phyloP scores from a whole-genome alignment of 169 alveolate species.

The Babesia bovis region DNA sequence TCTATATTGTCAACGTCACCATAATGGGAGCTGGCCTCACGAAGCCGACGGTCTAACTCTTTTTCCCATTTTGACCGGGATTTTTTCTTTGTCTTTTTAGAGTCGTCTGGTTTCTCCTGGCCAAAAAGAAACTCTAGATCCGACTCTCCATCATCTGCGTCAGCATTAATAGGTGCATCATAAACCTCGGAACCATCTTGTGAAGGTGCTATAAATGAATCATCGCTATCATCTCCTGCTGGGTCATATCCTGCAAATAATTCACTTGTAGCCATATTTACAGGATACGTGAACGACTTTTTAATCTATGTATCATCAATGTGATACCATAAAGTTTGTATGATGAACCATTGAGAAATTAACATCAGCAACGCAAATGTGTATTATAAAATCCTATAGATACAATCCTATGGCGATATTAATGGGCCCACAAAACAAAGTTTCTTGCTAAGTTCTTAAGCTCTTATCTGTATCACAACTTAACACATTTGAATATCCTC shows the following conservation, averaged over 20 bases:
- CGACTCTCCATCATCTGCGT: constrained; percentile 21
- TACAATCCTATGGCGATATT: too few relatives aligned
- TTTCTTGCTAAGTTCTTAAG: too few relatives aligned
- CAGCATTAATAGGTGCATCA: too few relatives aligned
- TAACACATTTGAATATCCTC: too few relatives aligned
- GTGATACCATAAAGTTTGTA: too few relatives aligned
- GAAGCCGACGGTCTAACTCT: constrained; percentile 58
- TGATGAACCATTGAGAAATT: too few relatives aligned
- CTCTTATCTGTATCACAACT: too few relatives aligned
- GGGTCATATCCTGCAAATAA: constrained; percentile 30
- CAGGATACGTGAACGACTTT: too few relatives aligned
- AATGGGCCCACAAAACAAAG: too few relatives aligned
- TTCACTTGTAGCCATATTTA: constrained; percentile 8
- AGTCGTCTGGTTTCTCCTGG: background rate
- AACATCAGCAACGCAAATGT: too few relatives aligned
- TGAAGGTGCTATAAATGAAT: constrained; percentile 45
- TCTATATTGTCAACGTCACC: constrained; percentile 43
- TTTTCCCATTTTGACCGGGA: constrained; percentile 37
- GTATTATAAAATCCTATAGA: too few relatives aligned
- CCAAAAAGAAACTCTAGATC: constrained; percentile 65
- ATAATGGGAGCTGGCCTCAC: constrained; percentile 31
- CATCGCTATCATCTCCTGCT: constrained; percentile 40
- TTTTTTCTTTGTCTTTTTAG: constrained; percentile 8
- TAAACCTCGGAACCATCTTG: constrained; percentile 15
- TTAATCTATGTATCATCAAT: too few relatives aligned